A percentile compares a stretch with the other conserved stretches of the same genome.
Conservation (phyloP, 208 protist genomes). For the Wallacemonas sp. region DNA sequence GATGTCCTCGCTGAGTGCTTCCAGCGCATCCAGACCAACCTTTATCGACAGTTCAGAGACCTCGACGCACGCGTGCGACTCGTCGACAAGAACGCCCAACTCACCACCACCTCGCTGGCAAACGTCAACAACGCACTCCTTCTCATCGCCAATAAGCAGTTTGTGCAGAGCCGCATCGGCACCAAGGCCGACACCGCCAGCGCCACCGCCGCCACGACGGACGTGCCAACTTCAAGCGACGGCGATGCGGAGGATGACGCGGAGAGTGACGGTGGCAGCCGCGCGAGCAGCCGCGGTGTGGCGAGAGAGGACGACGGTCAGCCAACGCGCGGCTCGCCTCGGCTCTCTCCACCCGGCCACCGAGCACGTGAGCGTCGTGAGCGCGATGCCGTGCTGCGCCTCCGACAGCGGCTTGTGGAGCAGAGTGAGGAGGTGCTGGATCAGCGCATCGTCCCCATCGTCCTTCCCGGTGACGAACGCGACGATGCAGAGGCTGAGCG, state of each 20-base stretch:
- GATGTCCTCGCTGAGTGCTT: slow-evolving; percentile 30
- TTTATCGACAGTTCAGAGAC: not conserved
- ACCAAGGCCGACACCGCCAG: slow-evolving; percentile 29
- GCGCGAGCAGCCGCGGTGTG: slow-evolving; percentile 8
- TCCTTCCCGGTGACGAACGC: slow-evolving; percentile 3
- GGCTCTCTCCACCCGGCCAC: not conserved
- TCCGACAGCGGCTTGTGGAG: slow-evolving; percentile 28
- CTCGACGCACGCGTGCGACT: not conserved
- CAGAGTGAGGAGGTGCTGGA: slow-evolving; percentile 25
- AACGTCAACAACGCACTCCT: slow-evolving; percentile 66
- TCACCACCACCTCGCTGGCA: slow-evolving; percentile 24
- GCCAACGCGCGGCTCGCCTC: not conserved
- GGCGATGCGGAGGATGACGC: slow-evolving; percentile 13
- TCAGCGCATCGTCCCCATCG: slow-evolving; percentile 27
- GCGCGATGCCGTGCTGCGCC: not conserved
- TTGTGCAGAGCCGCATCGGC: slow-evolving; percentile 79
- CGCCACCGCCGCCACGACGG: slow-evolving; percentile 6
- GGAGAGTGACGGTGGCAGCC: slow-evolving; percentile 6
- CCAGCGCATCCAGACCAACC: not conserved
- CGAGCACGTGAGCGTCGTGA: slow-evolving; percentile 14
- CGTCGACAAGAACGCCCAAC: not conserved
- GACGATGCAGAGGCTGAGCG: slow-evolving; percentile 25
- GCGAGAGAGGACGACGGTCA: too few species aligned
- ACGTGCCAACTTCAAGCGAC: slow-evolving; percentile 15
- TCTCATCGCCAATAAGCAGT: slow-evolving; percentile 65